These are phyloP conservation scores for Athelia sp. DNA, from an alignment of 1,284 basidiomycete genomes.

Conservation along the genomic window DNA sequence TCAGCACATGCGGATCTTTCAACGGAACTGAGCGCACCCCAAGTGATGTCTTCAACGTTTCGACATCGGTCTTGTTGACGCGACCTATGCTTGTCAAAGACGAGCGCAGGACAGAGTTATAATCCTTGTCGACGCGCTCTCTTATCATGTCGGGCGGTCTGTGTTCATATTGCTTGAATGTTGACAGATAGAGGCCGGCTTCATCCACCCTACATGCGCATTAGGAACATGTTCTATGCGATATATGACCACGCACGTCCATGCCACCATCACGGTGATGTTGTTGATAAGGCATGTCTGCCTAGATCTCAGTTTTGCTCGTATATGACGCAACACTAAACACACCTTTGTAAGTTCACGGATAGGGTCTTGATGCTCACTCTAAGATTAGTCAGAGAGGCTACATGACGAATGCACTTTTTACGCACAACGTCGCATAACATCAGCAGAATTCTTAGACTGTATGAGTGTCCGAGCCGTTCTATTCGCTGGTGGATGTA, in stretches of 20 bases:
- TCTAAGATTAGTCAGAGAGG: slow-evolving; percentile 36
- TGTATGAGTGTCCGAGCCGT: slow-evolving; percentile 78
- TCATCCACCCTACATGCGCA: slow-evolving; percentile 67
- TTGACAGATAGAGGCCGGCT: slow-evolving; percentile 86
- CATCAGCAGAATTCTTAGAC: slow-evolving; percentile 83
- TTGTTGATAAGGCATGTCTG: slow-evolving; percentile 87
- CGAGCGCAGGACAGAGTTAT: slow-evolving; percentile 77
- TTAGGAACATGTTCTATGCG: slow-evolving; percentile 3
- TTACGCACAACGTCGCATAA: slow-evolving; percentile 85
- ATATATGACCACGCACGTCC: slow-evolving; percentile 61
- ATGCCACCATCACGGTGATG: slow-evolving; percentile 88
- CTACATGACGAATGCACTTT: not conserved
- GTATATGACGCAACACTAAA: slow-evolving; percentile 1
- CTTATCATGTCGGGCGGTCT: slow-evolving; percentile 93
- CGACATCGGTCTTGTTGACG: slow-evolving; percentile 97
- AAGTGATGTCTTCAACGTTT: slow-evolving; percentile 89
- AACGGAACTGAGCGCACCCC: slow-evolving; percentile 76
- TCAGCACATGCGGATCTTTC: too few species aligned
- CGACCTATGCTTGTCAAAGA: slow-evolving; percentile 88
- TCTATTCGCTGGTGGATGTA: slow-evolving; percentile 92
- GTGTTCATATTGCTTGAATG: slow-evolving; percentile 92
- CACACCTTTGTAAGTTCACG: slow-evolving; percentile 85
- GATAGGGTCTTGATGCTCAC: slow-evolving; percentile 87
- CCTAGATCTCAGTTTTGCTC: slow-evolving; percentile 4
- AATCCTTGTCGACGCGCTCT: slow-evolving; percentile 88